Evolutionary conservation across 768 basidiomycete genomes (phyloP).

Genomic region (Auricularia auricula-judae): DNA sequence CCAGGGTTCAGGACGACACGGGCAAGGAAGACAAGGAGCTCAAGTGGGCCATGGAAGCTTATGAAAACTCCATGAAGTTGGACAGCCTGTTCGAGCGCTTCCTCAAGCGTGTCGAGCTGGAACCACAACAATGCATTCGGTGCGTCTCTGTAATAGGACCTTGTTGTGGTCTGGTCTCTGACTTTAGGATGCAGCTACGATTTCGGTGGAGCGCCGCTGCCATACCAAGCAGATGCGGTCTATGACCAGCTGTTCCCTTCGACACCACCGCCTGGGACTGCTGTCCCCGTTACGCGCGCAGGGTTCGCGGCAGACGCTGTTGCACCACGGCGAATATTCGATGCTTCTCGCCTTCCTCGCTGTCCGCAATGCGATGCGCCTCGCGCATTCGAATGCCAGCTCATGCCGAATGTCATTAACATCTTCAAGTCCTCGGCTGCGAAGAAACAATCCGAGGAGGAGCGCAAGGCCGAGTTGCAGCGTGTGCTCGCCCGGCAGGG

Average conservation of each 20-base stretch:
- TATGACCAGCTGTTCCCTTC: slow-evolving; percentile 69
- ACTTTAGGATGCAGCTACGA: slow-evolving; percentile 54
- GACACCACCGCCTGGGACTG: slow-evolving; percentile 19
- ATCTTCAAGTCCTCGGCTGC: slow-evolving; percentile 35
- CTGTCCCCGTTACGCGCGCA: slow-evolving; percentile 47
- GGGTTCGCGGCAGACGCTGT: slow-evolving; percentile 44
- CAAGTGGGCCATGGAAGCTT: slow-evolving; percentile 59
- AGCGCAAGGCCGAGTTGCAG: slow-evolving; percentile 54
- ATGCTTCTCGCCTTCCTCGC: slow-evolving; percentile 36
- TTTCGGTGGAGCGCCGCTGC: slow-evolving; percentile 71
- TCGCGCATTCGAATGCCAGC: slow-evolving; percentile 83
- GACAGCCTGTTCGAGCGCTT: slow-evolving; percentile 86
- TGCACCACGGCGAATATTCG: slow-evolving; percentile 39
- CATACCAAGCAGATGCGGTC: slow-evolving; percentile 68
- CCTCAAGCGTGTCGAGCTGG: slow-evolving; percentile 53
- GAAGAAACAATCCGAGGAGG: slow-evolving; percentile 46
- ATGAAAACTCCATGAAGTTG: slow-evolving; percentile 68
- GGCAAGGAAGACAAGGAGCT: slow-evolving; percentile 31
- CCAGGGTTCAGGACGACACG: slow-evolving; percentile 29
- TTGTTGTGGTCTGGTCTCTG: neutral
- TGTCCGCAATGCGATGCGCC: slow-evolving; percentile 59
- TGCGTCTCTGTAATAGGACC: slow-evolving; percentile 24
- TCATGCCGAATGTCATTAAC: slow-evolving; percentile 91
- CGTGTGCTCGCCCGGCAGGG: slow-evolving; percentile 37
- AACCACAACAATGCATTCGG: slow-evolving; percentile 83